Percentiles rank a stretch among this genome's conserved stretches.
Evolutionary conservation across 805 yeast genomes (phyloP).

Genomic region (Lipomyces starkeyi): DNA sequence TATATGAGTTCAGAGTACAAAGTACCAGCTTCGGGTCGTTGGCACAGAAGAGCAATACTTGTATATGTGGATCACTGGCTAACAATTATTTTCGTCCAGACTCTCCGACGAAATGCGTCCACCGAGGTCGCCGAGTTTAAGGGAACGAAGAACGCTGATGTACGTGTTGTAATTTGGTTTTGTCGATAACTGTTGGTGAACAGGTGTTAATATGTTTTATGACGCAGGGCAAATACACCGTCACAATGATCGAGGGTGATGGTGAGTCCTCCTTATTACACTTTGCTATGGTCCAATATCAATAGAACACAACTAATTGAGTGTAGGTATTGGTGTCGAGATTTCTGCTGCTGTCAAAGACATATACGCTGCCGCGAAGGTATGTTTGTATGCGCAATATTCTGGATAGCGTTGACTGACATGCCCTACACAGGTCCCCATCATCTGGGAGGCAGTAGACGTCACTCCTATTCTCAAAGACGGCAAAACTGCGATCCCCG

Average conservation of each 20-base stretch:
- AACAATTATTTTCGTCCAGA: background rate
- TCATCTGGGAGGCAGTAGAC: conserved; percentile 96
- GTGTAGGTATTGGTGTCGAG: conserved; percentile 82
- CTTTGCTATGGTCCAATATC: background rate
- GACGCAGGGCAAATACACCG: conserved; percentile 76
- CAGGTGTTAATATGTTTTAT: background rate
- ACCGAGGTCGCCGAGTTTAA: conserved; percentile 50
- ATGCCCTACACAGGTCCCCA: conserved; percentile 62
- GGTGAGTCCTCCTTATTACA: conserved; percentile 45
- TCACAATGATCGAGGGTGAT: conserved; percentile 97
- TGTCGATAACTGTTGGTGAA: conserved; percentile 3
- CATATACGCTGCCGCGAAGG: conserved; percentile 87
- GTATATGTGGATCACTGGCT: background rate
- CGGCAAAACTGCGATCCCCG: conserved; percentile 91
- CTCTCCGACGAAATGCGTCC: conserved; percentile 26
- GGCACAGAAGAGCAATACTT: background rate
- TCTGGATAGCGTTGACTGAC: background rate
- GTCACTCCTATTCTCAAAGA: conserved; percentile 91
- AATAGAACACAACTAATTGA: conserved; percentile 1
- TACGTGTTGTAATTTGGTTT: conserved; percentile 23
- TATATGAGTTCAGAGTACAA: background rate
- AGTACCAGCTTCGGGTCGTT: background rate
- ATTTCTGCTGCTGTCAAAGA: conserved; percentile 93
- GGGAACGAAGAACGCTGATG: conserved; percentile 49
- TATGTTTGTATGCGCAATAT: background rate